Conservation (phyloP, 2,329 filamentous ascomycete species). For the Colletotrichum neosansevieriae region DNA sequence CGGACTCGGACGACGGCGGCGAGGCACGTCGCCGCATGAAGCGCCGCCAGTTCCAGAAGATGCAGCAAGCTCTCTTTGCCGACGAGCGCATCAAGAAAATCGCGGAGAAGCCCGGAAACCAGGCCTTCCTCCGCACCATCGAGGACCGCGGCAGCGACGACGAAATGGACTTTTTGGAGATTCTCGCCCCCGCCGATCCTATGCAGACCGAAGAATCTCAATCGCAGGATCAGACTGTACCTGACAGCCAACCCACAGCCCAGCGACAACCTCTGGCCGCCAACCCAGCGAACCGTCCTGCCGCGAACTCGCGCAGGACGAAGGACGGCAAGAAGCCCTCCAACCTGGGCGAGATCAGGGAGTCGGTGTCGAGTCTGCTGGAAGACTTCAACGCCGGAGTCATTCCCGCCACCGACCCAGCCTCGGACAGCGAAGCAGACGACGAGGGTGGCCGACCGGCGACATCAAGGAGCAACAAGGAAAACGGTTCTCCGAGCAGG, state of each 20-base stretch:
- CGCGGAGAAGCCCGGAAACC: constrained; percentile 87
- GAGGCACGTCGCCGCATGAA: constrained; percentile 84
- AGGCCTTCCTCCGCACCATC: constrained; percentile 90
- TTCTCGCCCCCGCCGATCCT: constrained; percentile 45
- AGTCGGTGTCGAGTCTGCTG: constrained; percentile 85
- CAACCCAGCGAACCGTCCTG: constrained; percentile 61
- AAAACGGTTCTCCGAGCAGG: constrained; percentile 54
- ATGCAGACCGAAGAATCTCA: constrained; percentile 51
- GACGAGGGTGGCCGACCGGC: constrained; percentile 58
- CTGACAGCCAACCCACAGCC: constrained; percentile 63
- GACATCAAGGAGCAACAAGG: constrained; percentile 57
- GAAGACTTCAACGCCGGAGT: constrained; percentile 71
- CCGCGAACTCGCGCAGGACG: constrained; percentile 72
- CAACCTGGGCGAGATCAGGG: constrained; percentile 82
- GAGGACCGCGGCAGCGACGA: constrained; percentile 84
- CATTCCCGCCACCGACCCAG: constrained; percentile 61
- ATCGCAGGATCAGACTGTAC: constrained; percentile 54
- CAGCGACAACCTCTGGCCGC: constrained; percentile 49
- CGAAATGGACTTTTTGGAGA: constrained; percentile 79
- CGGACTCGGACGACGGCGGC: constrained; percentile 90
- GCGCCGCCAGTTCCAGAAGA: constrained; percentile 88
- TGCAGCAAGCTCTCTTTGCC: constrained; percentile 87
- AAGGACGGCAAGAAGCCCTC: constrained; percentile 75
- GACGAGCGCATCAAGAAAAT: constrained; percentile 94
- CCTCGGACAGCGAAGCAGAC: constrained; percentile 62